Conservation (phyloP, 441 rosid genomes). For the Gossypium armourianum region DNA sequence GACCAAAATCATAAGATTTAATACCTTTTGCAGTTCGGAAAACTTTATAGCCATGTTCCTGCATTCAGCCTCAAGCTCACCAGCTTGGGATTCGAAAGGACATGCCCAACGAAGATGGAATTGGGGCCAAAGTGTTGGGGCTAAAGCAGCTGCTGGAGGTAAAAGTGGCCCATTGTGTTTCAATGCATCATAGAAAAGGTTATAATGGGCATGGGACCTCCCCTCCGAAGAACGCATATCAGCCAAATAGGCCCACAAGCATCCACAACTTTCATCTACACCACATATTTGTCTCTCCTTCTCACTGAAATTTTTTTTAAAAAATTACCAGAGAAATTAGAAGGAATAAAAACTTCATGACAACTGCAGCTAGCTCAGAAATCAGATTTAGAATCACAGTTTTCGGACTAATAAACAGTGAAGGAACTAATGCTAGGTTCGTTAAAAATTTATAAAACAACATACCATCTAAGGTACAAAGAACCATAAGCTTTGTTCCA, state of each 20-base stretch:
- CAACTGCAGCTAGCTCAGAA: background rate
- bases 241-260: slow-evolving; percentile 77
- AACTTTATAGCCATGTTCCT: slow-evolving; percentile 57
- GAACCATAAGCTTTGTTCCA: slow-evolving; percentile 1
- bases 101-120: slow-evolving; percentile 99
- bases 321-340: slow-evolving; percentile 2
- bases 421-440: background rate
- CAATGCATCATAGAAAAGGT: slow-evolving; percentile 61
- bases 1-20: background rate
- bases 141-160: slow-evolving; percentile 95
- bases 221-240: slow-evolving; percentile 54
- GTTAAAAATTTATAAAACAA: background rate
- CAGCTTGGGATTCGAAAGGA: slow-evolving; percentile 67
- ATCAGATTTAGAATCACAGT: background rate
- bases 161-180: slow-evolving; percentile 51
- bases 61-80: slow-evolving; percentile 68
- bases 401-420: background rate
- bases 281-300: slow-evolving; percentile 69
- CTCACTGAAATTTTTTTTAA: slow-evolving; percentile 49
- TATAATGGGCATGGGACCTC: slow-evolving; percentile 61
- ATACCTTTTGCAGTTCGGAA: slow-evolving; percentile 70
- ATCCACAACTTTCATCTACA: slow-evolving; percentile 62
- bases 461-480: background rate
- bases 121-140: slow-evolving; percentile 93
- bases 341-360: background rate